Evolutionary conservation across 345 rosid species (phyloP), one percentile per base, ranked within the genome.

Genomic region (Citropsis articulata): DNA sequence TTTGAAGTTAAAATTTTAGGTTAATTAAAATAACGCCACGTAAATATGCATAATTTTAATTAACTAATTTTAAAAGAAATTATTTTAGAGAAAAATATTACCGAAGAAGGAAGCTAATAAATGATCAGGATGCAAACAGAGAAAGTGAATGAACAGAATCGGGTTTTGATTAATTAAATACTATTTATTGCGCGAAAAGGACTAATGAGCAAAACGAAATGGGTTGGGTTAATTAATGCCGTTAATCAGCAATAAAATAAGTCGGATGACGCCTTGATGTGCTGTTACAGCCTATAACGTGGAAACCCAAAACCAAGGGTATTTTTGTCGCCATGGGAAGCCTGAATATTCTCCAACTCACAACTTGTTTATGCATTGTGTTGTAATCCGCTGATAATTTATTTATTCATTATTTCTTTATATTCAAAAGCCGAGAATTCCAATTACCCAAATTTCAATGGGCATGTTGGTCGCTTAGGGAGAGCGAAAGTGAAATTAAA

Each of bases 291-390:
- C 21, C 66, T 6, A 66, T 2, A 1, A 56, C 48, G 33, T 28
- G 62, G 57, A 67, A 31, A 74, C 81, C 88, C 28, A 79, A 75
- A 70, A 75, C 80, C 81, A 61, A 84, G 83, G 76, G 92, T 64
- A 90, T 89, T 81, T 89, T 89, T 89, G 94, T 90, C 91, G 91
- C 84, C 76, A 87, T 86, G 88, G 94, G 88, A 89, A 84, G 69
- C 79, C 81, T 86, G 84, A 86, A 90, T 90, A 90, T 90, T 90
- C 91, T 57, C 81, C 65, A 24, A 40, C 55, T 75, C 9, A 55
- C 50, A 12, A n/a, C 56, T 79, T 19, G 71, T 57, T 73, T 28
- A 65, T 28, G 28, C 59, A 45, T 2, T 25, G 5, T 42, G 48
- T 50, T 50, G 21, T 4, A 50, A 50, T 3, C 16, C 55, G 18